Percentiles rank a stretch among this genome's conserved stretches.
Conservation (phyloP, 2,329 filamentous ascomycete genomes). For the Chrysoporthe puriensis region DNA sequence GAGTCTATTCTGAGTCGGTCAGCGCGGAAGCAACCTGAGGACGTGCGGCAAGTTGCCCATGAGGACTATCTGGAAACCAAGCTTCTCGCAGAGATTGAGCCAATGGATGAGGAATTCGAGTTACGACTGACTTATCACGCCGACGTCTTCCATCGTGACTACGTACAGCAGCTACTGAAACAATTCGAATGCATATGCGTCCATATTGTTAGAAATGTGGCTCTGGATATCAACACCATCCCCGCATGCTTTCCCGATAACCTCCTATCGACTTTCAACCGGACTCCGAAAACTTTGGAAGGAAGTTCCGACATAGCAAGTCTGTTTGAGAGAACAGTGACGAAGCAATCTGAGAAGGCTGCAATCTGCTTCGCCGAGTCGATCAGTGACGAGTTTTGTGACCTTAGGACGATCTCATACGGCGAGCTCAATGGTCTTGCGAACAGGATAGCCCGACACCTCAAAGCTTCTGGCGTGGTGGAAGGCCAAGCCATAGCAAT, state of each 20-base stretch:
- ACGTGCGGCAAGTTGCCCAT: slow-evolving; percentile 61
- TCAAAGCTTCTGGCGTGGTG: slow-evolving; percentile 52
- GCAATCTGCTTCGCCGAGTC: slow-evolving; percentile 68
- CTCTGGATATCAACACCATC: slow-evolving; percentile 34
- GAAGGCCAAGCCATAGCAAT: slow-evolving; percentile 69
- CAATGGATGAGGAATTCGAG: slow-evolving; percentile 47
- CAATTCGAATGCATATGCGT: slow-evolving; percentile 62
- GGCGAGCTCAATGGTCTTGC: slow-evolving; percentile 63
- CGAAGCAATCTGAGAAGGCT: slow-evolving; percentile 50
- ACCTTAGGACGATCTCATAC: slow-evolving; percentile 62
- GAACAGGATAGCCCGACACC: slow-evolving; percentile 63
- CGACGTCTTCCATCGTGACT: slow-evolving; percentile 53
- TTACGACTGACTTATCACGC: slow-evolving; percentile 54
- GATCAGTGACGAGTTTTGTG: slow-evolving; percentile 42
- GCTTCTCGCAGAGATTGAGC: slow-evolving; percentile 77
- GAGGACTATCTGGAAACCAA: slow-evolving; percentile 77
- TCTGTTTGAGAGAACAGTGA: slow-evolving; percentile 59
- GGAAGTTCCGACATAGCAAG: slow-evolving; percentile 50
- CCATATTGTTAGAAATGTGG: slow-evolving; percentile 36
- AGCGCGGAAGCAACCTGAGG: slow-evolving; percentile 17
- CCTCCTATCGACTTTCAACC: slow-evolving; percentile 55
- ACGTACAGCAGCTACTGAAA: slow-evolving; percentile 59
- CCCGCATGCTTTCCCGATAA: slow-evolving; percentile 35
- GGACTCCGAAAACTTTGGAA: slow-evolving; percentile 38
- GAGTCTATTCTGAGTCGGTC: slow-evolving; percentile 60